Base-by-base conservation (phyloP, 2,329 filamentous ascomycete species). In the Calonectria ilicicola region DNA sequence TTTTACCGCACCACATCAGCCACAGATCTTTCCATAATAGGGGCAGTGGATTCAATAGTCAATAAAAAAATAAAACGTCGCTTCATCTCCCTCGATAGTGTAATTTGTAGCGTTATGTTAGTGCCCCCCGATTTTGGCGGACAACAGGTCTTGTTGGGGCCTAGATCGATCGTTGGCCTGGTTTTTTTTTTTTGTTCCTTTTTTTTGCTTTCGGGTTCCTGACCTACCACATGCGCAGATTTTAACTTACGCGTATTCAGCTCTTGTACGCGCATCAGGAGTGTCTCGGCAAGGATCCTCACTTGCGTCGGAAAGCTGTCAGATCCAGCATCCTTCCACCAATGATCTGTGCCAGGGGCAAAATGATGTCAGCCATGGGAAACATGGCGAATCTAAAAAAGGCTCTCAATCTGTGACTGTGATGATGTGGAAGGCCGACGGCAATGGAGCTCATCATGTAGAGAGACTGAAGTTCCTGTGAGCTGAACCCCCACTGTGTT, bases 161-260 rank as follows among this genome's bases (percentile, higher is more conserved):
- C 58, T 63, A 29, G 58, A 63, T 63, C 58, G 58, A 63, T 63
- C 38, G 40, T 27, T 63, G 27, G 38, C 40, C 32, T 8, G 32
- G 29, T 32, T 32, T 32, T 9, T 9, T 32, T 32, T 32, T 32
- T 32, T 32, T 32, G 5, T 32, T 32, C 29, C 9, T 32, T 35
- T 63, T 63, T 62, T 63, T 46, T 29, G 21, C 38, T 32, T 46
- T 63, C 19, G 58, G 58, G 58, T 63, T 63, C 38, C 38, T 42
- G 40, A 26, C n/a, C n/a, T n/a, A 12, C 23, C 53, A 60, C 23
- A 60, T 21, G 29, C 21, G 53, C 32, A 26, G 53, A 19, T 38
- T 60, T 47, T 60, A 60, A 60, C 53, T 21, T 63, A 63, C 58
- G 58, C 58, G 58, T 63, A 63, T 63, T 32, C 49, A 35, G 32